Evolutionary conservation across 2,329 filamentous ascomycete genomes (phyloP), one percentile per base, ranked within the genome.

Genomic region (Pseudogymnoascus sp.): DNA sequence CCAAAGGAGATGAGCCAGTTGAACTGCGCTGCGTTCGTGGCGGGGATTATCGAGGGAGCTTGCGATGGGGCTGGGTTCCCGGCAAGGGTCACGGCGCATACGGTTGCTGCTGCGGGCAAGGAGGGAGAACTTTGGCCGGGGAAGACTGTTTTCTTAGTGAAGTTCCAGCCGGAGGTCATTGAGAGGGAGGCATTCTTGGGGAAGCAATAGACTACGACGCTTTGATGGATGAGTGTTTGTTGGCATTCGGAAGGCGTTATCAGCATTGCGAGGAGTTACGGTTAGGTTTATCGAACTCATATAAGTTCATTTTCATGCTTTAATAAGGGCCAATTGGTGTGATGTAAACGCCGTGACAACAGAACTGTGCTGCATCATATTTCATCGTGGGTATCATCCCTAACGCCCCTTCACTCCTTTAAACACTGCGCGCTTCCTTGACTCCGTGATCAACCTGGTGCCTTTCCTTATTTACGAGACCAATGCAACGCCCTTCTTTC

Each of bases 1-100:
- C 95, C 95, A 14, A 89, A 89, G 71, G 95, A 99, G 77, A 96
- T 99, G 90, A 92, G 85, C 76, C 90, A 95, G 83, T 82, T 99
- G 71, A 97, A 97, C 75, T 97, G 93, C 76, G 95, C 93, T 16
- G 95, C 95, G 8, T 99, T 90, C 73, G 92, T 96, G 18, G 95
- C 95, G 0, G 95, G 95, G 16, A 89, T 99, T 66, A 88, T 99
- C 63, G 95, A 99, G 81, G 95, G 95, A 21, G 88, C 96, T 9
- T 96, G 95, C 75, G 95, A 97, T 76, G 93, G 92, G 7, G 91
- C 90, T 43, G 93, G 89, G 5, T 97, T 97, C 73, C 87, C 89
- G 55, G 93, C 91, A 0, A 87, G 89, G 66, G 95, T 97, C 18
- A 95, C 89, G 64, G 93, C 95, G 68, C 95, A 99, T 74, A 91